phyloP scores from a whole-genome alignment of 257 asterid genomes.

The Jacaranda mimosifolia region DNA sequence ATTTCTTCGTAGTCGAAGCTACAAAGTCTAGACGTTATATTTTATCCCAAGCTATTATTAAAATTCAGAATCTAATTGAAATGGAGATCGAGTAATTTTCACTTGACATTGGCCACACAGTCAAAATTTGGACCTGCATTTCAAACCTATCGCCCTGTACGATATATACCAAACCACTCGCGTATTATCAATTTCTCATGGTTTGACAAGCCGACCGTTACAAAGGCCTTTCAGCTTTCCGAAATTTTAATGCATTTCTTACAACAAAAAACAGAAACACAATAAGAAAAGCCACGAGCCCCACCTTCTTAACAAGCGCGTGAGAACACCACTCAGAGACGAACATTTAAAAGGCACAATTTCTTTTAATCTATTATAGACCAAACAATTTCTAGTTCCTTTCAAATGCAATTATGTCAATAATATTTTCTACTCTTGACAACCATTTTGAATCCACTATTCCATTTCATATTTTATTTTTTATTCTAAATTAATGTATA shows the following conservation, averaged over 20 bases:
- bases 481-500: too few species aligned
- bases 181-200: constrained; percentile 22
- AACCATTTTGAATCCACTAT: too few species aligned
- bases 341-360: background rate
- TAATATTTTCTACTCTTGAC: background rate
- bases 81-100: constrained; percentile 20
- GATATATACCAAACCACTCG: constrained; percentile 18
- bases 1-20: background rate
- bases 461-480: too few species aligned
- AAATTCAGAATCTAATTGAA: background rate
- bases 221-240: constrained; percentile 32
- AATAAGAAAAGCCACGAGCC: background rate
- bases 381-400: background rate
- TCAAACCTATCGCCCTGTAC: constrained; percentile 17
- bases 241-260: constrained; percentile 23
- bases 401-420: background rate
- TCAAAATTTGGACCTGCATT: background rate
- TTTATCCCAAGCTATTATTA: background rate
- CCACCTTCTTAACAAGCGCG: background rate
- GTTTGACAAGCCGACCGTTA: constrained; percentile 52
- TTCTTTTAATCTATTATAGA: background rate
- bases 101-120: background rate
- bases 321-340: background rate
- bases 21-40: background rate
- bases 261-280: constrained; percentile 1